phyloP scores from a whole-genome alignment of 1,284 basidiomycete genomes.

The Cryptococcus jaspeensis region DNA sequence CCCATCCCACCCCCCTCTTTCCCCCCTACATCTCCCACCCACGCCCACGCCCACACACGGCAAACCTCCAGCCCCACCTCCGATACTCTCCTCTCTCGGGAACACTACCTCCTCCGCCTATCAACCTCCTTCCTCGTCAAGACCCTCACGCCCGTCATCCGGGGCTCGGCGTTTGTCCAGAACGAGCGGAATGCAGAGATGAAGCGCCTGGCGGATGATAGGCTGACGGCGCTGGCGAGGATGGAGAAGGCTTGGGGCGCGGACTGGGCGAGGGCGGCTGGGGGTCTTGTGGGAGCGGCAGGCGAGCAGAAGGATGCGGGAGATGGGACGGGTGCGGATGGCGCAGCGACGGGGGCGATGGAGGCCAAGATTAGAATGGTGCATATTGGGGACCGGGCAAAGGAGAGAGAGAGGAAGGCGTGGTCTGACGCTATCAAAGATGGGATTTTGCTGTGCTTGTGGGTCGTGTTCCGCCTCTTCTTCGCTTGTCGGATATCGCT shows the following conservation, averaged over 20 bases:
- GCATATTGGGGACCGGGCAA: constrained; percentile 58
- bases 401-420: constrained; percentile 66
- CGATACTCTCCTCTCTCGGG: constrained; percentile 24
- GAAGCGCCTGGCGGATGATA: constrained; percentile 64
- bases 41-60: constrained; percentile 4
- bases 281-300: constrained; percentile 8
- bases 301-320: constrained; percentile 6
- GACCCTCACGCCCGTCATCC: constrained; percentile 35
- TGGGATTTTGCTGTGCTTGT: constrained; percentile 85
- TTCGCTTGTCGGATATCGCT: too few relatives aligned
- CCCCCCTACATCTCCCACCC: constrained; percentile 7
- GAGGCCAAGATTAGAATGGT: constrained; percentile 51
- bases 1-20: constrained; percentile 6
- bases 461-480: constrained; percentile 48
- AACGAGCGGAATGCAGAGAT: constrained; percentile 35
- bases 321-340: constrained; percentile 17
- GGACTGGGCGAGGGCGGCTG: constrained; percentile 50
- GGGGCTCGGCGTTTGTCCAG: constrained; percentile 23
- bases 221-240: constrained; percentile 61
- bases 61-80: constrained; percentile 12
- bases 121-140: constrained; percentile 43
- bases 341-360: constrained; percentile 47
- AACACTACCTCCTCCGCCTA: constrained; percentile 47
- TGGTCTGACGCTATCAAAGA: constrained; percentile 75
- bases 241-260: constrained; percentile 71